Evolutionary conservation across 371 early-diverging fungal genomes (phyloP).

Genomic region (Blakeslea trispora): DNA sequence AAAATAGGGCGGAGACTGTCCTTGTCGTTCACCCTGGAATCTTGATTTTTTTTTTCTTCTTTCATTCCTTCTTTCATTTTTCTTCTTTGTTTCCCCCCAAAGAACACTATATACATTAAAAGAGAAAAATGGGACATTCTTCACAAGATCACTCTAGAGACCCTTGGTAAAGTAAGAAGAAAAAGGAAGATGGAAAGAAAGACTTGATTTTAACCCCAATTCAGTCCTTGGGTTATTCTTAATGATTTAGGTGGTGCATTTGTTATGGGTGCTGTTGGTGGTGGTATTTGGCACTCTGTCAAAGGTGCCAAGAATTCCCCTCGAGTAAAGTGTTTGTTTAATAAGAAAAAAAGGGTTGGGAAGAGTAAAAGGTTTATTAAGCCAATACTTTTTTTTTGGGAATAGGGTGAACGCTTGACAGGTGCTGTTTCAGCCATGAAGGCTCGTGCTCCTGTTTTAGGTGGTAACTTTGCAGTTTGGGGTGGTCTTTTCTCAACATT

Average conservation of each 20-base stretch:
- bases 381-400: no score
- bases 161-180: conserved; percentile 41
- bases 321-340: no score
- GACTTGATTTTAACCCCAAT: background rate
- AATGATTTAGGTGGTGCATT: conserved; percentile 97
- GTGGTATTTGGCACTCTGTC: conserved; percentile 94
- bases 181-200: background rate
- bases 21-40: conserved; percentile 13
- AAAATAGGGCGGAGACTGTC: no score
- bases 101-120: conserved; percentile 3
- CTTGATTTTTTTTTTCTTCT: conserved; percentile 8
- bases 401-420: conserved; percentile 88
- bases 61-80: background rate
- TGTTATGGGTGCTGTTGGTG: conserved; percentile 96
- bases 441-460: conserved; percentile 92
- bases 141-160: conserved; percentile 54
- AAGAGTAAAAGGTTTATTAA: no score
- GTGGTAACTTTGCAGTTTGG: conserved; percentile 99
- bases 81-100: background rate
- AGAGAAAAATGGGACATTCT: conserved; percentile 41
- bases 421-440: conserved; percentile 91
- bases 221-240: conserved; percentile 93
- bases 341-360: conserved; percentile 15
- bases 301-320: conserved; percentile 98
- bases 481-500: conserved; percentile 95